Evolutionary conservation across 169 alveolate species (phyloP).

Genomic region (Plasmodium berghei): DNA sequence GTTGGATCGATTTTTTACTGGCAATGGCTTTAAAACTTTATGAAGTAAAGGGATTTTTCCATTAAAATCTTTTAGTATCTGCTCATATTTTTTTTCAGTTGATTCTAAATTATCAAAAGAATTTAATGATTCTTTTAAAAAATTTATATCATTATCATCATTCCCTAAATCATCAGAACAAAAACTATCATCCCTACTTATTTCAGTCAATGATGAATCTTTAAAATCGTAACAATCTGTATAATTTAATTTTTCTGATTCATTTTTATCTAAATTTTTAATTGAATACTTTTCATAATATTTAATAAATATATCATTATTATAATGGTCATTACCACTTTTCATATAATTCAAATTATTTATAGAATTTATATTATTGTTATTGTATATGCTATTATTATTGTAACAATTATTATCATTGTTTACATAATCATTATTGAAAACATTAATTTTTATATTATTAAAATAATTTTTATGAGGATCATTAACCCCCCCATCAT

Average conservation of each 20-base stretch:
- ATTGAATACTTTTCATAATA: constrained; percentile 64
- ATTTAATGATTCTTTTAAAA: constrained; percentile 50
- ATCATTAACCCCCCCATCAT: constrained; percentile 37
- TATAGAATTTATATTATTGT: constrained; percentile 53
- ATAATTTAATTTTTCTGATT: constrained; percentile 63
- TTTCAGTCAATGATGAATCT: constrained; percentile 42
- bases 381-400: constrained; percentile 6
- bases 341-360: constrained; percentile 37
- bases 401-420: constrained; percentile 17
- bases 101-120: constrained; percentile 76
- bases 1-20: constrained; percentile 70
- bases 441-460: constrained; percentile 39
- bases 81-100: constrained; percentile 75
- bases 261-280: constrained; percentile 48
- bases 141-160: constrained; percentile 40
- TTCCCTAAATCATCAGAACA: constrained; percentile 43
- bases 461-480: constrained; percentile 9
- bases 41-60: constrained; percentile 78
- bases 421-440: constrained; percentile 11
- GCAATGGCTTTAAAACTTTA: constrained; percentile 68
- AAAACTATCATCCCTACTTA: constrained; percentile 60
- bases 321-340: constrained; percentile 23
- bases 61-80: constrained; percentile 67
- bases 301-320: constrained; percentile 59
- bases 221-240: constrained; percentile 77